Base-by-base conservation (phyloP, 257 asterid species). In the Solanum sitiens region DNA sequence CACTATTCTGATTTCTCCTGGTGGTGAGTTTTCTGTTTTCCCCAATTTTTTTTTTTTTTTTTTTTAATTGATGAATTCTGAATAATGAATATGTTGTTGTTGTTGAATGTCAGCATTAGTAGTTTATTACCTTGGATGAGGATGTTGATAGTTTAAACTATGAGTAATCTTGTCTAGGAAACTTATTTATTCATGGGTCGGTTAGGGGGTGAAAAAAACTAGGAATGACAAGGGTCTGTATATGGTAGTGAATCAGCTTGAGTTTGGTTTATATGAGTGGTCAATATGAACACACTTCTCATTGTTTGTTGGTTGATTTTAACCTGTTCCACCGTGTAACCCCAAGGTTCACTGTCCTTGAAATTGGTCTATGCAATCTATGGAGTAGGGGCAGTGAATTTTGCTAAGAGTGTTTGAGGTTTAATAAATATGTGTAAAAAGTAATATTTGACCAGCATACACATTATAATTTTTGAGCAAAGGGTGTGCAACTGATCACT, bases 1-100 rank as follows among this genome's bases (percentile, higher is more conserved):
- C 98, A 91, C 89, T 13, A 82, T 65, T 89, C 94, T 84, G 88
- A 86, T 84, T 92, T 86, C 91, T 94, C 99, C 87, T 96, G 99
- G 99, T 97, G 99, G 99, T 97, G 88, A 85, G 96, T 67, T 59
- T 87, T 85, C 23, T 40, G 67, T 63, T 59, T 71, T 39, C 63
- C 63, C 63, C 61, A 37, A 71, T 2, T 50, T 5, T 6, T 53
- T 35, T 72, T 37, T 11, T 79, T n/a, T n/a, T n/a, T n/a, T n/a
- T 76, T 23, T 4, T 65, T 50, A 50, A 50, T 30, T 45, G 12
- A 79, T 47, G 14, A 79, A 25, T 50, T 50, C 30, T 82, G 42
- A 10, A 3, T 32, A 27, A 47, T 80, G 11, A 30, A 25, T 59
- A 3, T 59, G 68, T 59, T 10, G 70, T 61, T 23, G 11, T 63